Evolutionary conservation across 305 asterid species (phyloP).

Genomic region (Fraxinus latifolia): DNA sequence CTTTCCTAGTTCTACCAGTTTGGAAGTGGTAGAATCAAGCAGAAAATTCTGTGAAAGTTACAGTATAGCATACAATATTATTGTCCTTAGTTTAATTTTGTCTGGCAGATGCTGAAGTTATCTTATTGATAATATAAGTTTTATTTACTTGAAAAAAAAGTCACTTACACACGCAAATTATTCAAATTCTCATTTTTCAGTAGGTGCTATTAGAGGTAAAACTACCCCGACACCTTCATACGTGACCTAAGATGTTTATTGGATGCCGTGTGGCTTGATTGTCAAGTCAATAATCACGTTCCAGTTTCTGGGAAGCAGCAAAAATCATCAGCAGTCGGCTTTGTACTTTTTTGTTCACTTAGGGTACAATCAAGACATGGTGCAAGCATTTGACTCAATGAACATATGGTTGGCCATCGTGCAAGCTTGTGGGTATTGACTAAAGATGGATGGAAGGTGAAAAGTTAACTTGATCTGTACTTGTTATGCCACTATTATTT

Average conservation of each 20-base stretch:
- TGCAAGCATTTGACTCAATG: background rate
- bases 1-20: background rate
- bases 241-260: background rate
- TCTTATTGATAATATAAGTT: background rate
- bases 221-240: background rate
- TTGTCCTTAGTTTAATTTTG: background rate
- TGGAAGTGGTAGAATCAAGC: background rate
- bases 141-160: background rate
- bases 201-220: slow-evolving; percentile 4
- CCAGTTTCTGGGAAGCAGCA: background rate
- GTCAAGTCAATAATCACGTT: background rate
- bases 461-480: background rate
- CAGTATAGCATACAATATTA: background rate
- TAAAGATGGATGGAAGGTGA: background rate
- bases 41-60: background rate
- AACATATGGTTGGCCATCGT: background rate
- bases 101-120: background rate
- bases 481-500: background rate
- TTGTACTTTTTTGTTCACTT: background rate
- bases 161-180: background rate
- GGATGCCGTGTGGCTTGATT: background rate
- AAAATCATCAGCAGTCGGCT: background rate
- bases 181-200: background rate
- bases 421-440: background rate
- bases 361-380: background rate